These are phyloP conservation scores for Arthrobotrys entomopaga DNA, from an alignment of 2,329 filamentous ascomycete genomes.

Conservation along the genomic window DNA sequence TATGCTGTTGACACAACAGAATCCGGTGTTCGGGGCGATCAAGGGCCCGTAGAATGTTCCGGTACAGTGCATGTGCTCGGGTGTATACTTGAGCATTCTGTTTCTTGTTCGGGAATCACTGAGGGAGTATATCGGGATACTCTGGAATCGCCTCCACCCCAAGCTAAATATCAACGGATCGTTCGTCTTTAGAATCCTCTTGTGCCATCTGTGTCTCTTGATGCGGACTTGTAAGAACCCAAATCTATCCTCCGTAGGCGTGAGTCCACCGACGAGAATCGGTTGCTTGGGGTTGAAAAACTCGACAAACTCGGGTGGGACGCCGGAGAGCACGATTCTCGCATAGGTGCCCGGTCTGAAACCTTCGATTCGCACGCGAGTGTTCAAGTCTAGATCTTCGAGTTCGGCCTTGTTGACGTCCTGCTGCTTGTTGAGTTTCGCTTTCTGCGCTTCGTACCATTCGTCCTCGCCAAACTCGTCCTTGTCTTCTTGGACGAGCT, in stretches of 20 bases:
- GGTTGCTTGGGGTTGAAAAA: constrained; percentile 85
- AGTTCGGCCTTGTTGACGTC: constrained; percentile 97
- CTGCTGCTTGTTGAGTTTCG: constrained; percentile 90
- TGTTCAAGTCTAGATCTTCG: constrained; percentile 82
- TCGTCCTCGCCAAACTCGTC: constrained; percentile 96
- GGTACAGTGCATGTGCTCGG: constrained; percentile 99
- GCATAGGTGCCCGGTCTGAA: constrained; percentile 92
- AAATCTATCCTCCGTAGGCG: constrained; percentile 92
- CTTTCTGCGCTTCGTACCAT: constrained; percentile 98
- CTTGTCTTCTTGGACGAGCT: constrained; percentile 62
- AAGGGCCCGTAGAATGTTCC: constrained; percentile 94
- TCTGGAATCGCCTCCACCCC: constrained; percentile 95
- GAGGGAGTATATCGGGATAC: constrained; percentile 90
- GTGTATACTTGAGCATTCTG: constrained; percentile 98
- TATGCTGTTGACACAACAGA: constrained; percentile 91
- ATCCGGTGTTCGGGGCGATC: constrained; percentile 93
- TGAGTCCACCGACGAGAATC: constrained; percentile 88
- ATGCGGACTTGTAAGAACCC: constrained; percentile 95
- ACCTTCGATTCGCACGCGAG: constrained; percentile 85
- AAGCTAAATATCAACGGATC: constrained; percentile 97
- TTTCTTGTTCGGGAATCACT: constrained; percentile 93
- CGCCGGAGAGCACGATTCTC: constrained; percentile 85
- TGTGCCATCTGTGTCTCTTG: constrained; percentile 98
- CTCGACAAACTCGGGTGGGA: constrained; percentile 88
- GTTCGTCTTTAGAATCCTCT: constrained; percentile 98